A percentile compares a stretch with the other conserved stretches of the same genome.
These are phyloP conservation scores for Hymenotorrendiella dingleyae DNA, from an alignment of 2,329 filamentous ascomycete genomes.

Conservation along the genomic window DNA sequence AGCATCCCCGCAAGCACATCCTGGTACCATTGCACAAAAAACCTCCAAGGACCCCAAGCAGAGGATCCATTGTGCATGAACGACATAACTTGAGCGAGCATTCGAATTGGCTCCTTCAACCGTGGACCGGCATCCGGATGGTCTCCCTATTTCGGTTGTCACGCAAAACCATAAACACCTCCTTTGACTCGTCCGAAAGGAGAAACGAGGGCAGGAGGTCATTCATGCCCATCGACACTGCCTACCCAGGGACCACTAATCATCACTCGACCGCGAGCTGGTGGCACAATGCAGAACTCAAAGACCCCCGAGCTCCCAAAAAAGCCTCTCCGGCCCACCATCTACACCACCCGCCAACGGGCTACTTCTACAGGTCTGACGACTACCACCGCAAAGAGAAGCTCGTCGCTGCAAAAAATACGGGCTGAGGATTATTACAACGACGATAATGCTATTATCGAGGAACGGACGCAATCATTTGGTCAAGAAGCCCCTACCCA, in stretches of 20 bases:
- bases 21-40: neutral
- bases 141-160: neutral
- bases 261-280: too few relatives aligned
- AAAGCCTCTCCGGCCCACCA: conserved; percentile 4
- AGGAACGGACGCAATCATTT: conserved; percentile 4
- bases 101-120: neutral
- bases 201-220: conserved; percentile 15
- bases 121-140: neutral
- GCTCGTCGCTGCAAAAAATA: conserved; percentile 23
- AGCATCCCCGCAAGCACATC: neutral
- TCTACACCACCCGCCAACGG: conserved; percentile 5
- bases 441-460: conserved; percentile 13
- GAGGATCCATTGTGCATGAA: conserved; percentile 3
- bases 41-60: neutral
- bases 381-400: conserved; percentile 13
- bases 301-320: neutral
- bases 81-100: too few relatives aligned
- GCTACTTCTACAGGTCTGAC: conserved; percentile 3
- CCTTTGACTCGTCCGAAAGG: conserved; percentile 7
- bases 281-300: conserved; percentile 11
- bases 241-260: conserved; percentile 4
- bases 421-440: conserved; percentile 25
- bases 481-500: conserved; percentile 12
- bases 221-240: neutral
- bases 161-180: neutral